Base-by-base conservation (phyloP, 352 stramenopile genomes). In the Globisporangium spiculum region DNA sequence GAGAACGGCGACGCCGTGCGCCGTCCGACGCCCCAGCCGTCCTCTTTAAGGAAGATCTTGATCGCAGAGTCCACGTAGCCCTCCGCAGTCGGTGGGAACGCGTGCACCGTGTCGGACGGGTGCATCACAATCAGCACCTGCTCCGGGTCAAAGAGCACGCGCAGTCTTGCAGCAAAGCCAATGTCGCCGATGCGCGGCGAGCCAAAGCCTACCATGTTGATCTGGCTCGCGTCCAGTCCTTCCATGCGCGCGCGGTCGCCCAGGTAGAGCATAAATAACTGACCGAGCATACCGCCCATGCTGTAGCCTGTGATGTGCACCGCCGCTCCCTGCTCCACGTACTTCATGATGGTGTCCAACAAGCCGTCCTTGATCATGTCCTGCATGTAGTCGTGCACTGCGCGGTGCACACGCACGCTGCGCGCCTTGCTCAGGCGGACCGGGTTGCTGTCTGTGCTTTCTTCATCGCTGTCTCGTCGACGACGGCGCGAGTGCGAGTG, bases 101-200 rank as follows among this genome's bases (percentile, higher is more conserved):
- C 88, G 63, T 96, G 88, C 18, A 96, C 86, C 2, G 78, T 82
- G 65, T 96, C 88, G 1, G 84, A 90, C 14, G 88, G 86, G 53
- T 96, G 84, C 88, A 96, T 96, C 8, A 96, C 81, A 62, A 93
- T 92, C 16, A 96, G 61, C 14, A 94, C 64, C 56, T 96, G 88
- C 62, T 94, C 80, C 4, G 84, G 78, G 24, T 92, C 80, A 63
- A 93, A 96, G 8, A 96, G 75, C 52, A 93, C 65, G 20, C 83
- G 78, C 52, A 96, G 68, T 2, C 86, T 80, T 46, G 88, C 81
- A 1, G 88, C 88, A 74, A 96, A 92, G 41, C 86, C 86, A 36
- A 89, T 80, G 50, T 96, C 88, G 2, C 88, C 88, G 4, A 92
- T 86, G 1, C 86, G 86, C 5, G 88, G 88, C 27, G 86, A 91